phyloP scores from a whole-genome alignment of 2,329 filamentous ascomycete species.

The Nannizzia gypsea region DNA sequence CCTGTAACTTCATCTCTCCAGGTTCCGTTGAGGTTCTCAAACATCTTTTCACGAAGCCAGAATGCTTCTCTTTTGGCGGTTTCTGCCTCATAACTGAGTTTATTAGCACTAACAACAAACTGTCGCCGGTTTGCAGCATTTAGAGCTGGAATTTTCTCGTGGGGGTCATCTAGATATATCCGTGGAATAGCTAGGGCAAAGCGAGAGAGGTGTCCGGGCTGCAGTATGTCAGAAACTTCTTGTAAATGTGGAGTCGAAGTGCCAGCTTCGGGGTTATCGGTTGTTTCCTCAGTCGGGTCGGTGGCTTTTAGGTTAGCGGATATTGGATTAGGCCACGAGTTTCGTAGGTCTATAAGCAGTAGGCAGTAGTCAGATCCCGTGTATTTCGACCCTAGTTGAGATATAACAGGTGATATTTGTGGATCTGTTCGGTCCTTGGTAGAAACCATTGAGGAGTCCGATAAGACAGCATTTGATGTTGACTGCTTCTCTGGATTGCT shows the following conservation, averaged over 20 bases:
- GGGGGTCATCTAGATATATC: constrained; percentile 63
- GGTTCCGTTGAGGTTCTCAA: constrained; percentile 56
- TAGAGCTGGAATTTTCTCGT: constrained; percentile 65
- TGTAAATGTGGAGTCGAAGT: constrained; percentile 19
- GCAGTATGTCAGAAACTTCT: constrained; percentile 36
- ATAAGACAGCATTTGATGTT: constrained; percentile 6
- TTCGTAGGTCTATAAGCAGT: constrained; percentile 70
- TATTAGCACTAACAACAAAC: constrained; percentile 74
- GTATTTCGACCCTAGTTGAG: constrained; percentile 30
- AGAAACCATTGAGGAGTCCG: constrained; percentile 8
- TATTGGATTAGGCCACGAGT: constrained; percentile 77
- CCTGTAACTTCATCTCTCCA: constrained; percentile 55
- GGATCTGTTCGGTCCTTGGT: constrained; percentile 21
- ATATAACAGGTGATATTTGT: constrained; percentile 37
- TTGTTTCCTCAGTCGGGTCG: constrained; percentile 17
- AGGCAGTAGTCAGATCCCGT: constrained; percentile 57
- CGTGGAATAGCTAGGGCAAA: constrained; percentile 65
- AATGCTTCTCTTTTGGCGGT: constrained; percentile 69
- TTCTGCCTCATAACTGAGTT: constrained; percentile 68
- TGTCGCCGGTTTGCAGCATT: constrained; percentile 78
- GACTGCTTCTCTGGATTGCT: constrained; percentile 5
- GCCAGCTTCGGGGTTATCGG: background rate
- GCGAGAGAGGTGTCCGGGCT: constrained; percentile 54
- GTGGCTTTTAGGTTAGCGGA: constrained; percentile 48
- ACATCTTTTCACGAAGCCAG: constrained; percentile 76